phyloP scores from a whole-genome alignment of 2,329 filamentous ascomycete species.

The Zymoseptoria crescenta region DNA sequence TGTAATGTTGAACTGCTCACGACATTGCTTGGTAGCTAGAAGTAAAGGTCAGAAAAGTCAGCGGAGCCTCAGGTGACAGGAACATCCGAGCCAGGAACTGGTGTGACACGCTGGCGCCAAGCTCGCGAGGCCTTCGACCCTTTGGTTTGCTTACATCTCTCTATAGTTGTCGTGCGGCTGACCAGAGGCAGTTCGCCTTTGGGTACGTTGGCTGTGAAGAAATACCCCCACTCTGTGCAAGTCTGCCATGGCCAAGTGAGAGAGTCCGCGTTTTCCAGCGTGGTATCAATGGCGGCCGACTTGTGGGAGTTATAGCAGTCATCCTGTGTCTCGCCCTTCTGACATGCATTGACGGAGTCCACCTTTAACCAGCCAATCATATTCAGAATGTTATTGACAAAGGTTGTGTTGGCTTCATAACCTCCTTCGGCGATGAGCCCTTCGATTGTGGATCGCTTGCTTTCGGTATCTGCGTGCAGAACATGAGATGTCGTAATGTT shows the following conservation, averaged over 20 bases:
- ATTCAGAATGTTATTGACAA: slow-evolving; percentile 49
- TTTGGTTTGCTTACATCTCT: slow-evolving; percentile 27
- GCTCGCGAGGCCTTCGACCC: too few relatives aligned
- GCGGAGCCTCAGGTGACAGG: too few relatives aligned
- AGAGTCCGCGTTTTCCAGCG: slow-evolving; percentile 33
- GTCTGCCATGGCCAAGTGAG: slow-evolving; percentile 51
- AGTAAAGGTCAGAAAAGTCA: too few relatives aligned
- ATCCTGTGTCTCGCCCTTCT: slow-evolving; percentile 38
- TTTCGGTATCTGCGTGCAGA: slow-evolving; percentile 36
- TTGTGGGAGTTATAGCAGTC: slow-evolving; percentile 42
- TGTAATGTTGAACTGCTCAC: slow-evolving; percentile 61
- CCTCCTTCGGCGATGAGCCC: slow-evolving; percentile 43
- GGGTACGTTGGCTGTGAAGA: slow-evolving; percentile 66
- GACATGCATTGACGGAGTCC: slow-evolving; percentile 36
- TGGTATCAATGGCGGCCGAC: neutral
- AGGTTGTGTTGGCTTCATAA: slow-evolving; percentile 34
- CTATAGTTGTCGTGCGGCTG: slow-evolving; percentile 57
- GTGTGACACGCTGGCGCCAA: too few relatives aligned
- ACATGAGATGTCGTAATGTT: slow-evolving; percentile 45
- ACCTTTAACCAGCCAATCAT: slow-evolving; percentile 48
- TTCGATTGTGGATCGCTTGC: slow-evolving; percentile 34
- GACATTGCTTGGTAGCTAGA: slow-evolving; percentile 55
- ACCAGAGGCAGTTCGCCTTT: slow-evolving; percentile 57
- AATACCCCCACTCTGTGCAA: slow-evolving; percentile 64
- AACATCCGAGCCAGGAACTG: too few relatives aligned